Percentiles rank a stretch among this genome's conserved stretches.
phyloP scores from a whole-genome alignment of 192 early-diverging fungal genomes.

The Coemansia umbellata region DNA sequence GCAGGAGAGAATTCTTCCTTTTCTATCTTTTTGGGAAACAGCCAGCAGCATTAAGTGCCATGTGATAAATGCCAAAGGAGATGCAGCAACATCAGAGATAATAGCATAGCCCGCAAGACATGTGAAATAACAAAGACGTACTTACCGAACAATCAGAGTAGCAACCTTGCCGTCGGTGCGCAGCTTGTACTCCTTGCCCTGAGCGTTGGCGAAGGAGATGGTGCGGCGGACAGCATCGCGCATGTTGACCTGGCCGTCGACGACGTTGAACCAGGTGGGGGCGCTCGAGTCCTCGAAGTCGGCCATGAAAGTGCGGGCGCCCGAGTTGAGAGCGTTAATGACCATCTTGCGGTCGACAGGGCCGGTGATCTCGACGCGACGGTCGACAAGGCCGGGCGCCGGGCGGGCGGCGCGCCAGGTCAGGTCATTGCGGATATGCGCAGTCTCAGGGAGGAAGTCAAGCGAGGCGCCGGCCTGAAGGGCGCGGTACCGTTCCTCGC shows the following conservation, averaged over 20 bases:
- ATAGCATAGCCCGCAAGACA: no score
- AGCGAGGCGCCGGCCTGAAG: conserved; percentile 80
- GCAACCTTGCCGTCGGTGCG: conserved; percentile 87
- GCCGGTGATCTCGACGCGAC: conserved; percentile 96
- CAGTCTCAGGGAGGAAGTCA: conserved; percentile 91
- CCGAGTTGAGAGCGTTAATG: conserved; percentile 97
- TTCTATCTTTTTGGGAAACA: no score
- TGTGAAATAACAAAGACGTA: neutral
- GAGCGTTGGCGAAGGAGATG: conserved; percentile 78
- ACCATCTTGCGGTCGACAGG: conserved; percentile 99
- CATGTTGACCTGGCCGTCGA: conserved; percentile 90
- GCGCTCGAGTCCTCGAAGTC: conserved; percentile 99
- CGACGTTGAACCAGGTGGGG: conserved; percentile 93
- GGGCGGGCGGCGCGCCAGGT: conserved; percentile 87
- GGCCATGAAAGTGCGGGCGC: conserved; percentile 94
- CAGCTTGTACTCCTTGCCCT: conserved; percentile 94
- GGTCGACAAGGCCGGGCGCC: conserved; percentile 85
- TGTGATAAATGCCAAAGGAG: no score
- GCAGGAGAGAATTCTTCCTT: no score
- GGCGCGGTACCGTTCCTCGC: conserved; percentile 71
- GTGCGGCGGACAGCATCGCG: conserved; percentile 86
- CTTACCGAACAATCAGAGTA: conserved; percentile 80
- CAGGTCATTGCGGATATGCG: conserved; percentile 81
- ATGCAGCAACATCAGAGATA: no score
- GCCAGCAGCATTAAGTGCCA: no score